These are phyloP conservation scores for Mangifera indica DNA, from an alignment of 345 rosid species.

Conservation along the genomic window DNA sequence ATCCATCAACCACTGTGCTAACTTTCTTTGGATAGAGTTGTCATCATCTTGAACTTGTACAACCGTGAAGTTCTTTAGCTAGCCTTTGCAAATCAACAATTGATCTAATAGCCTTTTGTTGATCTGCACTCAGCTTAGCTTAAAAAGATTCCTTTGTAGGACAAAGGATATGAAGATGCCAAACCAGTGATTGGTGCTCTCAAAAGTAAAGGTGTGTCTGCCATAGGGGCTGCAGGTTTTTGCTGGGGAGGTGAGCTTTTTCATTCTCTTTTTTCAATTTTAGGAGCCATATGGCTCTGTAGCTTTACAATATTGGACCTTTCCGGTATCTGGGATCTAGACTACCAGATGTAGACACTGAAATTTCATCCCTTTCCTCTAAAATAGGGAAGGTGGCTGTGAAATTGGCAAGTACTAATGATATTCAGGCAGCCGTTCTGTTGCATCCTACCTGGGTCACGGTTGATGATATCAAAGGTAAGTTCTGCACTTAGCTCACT, in stretches of 20 bases:
- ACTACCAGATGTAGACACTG: neutral
- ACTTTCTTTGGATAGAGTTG: neutral
- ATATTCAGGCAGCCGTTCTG: slow-evolving; percentile 16
- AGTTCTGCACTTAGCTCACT: neutral
- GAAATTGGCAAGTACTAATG: slow-evolving; percentile 9
- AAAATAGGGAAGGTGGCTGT: slow-evolving; percentile 9
- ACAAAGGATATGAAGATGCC: slow-evolving; percentile 20
- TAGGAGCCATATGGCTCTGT: neutral
- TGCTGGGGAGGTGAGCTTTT: slow-evolving; percentile 24
- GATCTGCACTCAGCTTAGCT: neutral
- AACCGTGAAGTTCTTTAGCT: neutral
- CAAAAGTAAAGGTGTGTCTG: slow-evolving; percentile 22
- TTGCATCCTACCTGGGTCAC: slow-evolving; percentile 9
- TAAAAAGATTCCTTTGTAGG: neutral
- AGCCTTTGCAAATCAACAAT: neutral
- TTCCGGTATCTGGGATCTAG: neutral
- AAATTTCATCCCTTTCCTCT: neutral
- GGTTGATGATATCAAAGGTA: slow-evolving; percentile 13
- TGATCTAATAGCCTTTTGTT: neutral
- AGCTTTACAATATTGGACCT: neutral
- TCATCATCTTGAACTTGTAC: slow-evolving; percentile 4
- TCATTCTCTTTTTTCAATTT: neutral
- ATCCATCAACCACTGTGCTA: neutral
- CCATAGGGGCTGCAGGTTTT: slow-evolving; percentile 19
- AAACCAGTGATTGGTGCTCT: slow-evolving; percentile 12